A percentile compares a stretch with the other conserved stretches of the same genome.
Evolutionary conservation across 495 filamentous ascomycete genomes (phyloP).

Genomic region (Annulohypoxylon nitens): DNA sequence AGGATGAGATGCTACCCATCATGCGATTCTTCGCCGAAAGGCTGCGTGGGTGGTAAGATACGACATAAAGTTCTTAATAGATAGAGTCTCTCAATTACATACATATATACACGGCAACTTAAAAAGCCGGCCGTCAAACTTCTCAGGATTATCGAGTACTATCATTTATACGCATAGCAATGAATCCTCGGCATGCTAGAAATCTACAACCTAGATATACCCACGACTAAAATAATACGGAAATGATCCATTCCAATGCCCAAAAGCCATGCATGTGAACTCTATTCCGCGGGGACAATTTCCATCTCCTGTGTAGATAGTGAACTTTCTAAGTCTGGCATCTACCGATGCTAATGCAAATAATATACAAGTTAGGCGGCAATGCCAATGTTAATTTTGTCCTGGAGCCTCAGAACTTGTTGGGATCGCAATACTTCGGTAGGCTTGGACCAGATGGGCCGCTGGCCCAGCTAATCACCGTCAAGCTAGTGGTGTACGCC

Average conservation of each 20-base stretch:
- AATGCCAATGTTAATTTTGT: neutral
- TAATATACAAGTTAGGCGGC: conserved; percentile 36
- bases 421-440: conserved; percentile 64
- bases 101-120: neutral
- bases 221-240: conserved; percentile 10
- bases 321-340: conserved; percentile 27
- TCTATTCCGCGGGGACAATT: conserved; percentile 28
- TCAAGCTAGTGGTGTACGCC: conserved; percentile 89
- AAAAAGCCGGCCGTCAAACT: neutral
- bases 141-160: conserved; percentile 3
- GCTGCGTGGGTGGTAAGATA: conserved; percentile 65
- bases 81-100: neutral
- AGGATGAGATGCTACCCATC: conserved; percentile 90
- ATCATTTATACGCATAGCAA: conserved; percentile 11
- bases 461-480: conserved; percentile 82
- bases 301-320: conserved; percentile 11
- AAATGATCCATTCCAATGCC: conserved; percentile 14
- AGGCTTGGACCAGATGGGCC: conserved; percentile 52
- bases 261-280: conserved; percentile 34
- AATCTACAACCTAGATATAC: conserved; percentile 12
- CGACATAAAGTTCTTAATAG: neutral
- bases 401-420: conserved; percentile 28
- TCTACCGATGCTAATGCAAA: conserved; percentile 30
- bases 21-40: conserved; percentile 92
- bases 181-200: conserved; percentile 6